These are phyloP conservation scores for Mycena vitilis DNA, from an alignment of 768 basidiomycete genomes.

Conservation along the genomic window DNA sequence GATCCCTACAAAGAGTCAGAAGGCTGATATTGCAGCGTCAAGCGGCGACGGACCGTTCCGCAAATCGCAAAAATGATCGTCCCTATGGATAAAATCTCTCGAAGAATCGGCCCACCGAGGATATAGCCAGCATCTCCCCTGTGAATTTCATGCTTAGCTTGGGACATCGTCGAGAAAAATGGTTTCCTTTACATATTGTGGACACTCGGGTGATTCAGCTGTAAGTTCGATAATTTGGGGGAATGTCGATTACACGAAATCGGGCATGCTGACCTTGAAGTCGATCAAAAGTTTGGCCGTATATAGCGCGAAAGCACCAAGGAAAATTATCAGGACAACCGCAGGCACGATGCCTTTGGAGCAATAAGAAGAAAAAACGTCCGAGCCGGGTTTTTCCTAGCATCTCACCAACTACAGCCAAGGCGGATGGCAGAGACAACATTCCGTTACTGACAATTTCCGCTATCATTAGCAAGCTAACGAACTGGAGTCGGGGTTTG, in stretches of 20 bases:
- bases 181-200: conserved; percentile 58
- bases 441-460: conserved; percentile 70
- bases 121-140: conserved; percentile 65
- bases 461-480: conserved; percentile 64
- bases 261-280: conserved; percentile 64
- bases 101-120: conserved; percentile 58
- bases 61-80: conserved; percentile 66
- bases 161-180: neutral
- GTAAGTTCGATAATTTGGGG: neutral
- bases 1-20: conserved; percentile 51
- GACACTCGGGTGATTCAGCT: conserved; percentile 62
- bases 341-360: conserved; percentile 61
- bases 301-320: conserved; percentile 62
- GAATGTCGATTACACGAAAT: conserved; percentile 47
- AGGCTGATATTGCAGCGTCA: no score
- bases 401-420: conserved; percentile 60
- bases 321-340: conserved; percentile 63
- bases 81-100: conserved; percentile 58
- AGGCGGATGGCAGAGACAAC: conserved; percentile 62
- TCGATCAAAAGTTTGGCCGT: conserved; percentile 66
- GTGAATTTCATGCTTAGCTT: neutral
- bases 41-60: conserved; percentile 45
- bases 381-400: neutral
- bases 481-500: conserved; percentile 48
- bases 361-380: conserved; percentile 5